Evolutionary conservation across 345 rosid species (phyloP), one percentile per base, ranked within the genome.

Genomic region (Brassica napus): DNA sequence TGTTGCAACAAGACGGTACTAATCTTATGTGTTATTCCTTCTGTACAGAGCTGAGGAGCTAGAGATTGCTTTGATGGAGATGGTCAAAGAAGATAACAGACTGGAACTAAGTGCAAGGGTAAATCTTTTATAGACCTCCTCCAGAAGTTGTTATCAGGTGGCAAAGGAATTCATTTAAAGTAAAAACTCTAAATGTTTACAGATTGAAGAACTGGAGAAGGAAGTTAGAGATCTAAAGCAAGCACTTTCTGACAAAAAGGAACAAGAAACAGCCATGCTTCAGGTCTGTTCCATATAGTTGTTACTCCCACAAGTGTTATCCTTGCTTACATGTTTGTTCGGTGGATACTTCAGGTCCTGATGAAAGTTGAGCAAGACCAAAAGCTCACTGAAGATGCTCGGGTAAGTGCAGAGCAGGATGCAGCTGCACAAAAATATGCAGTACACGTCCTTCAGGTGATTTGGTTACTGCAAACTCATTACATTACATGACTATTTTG

Each of bases 41-140:
- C 71, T 84, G 69, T 37, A 52, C 81, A 94, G 99, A 79, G 89
- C 98, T n/a, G 99, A 95, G 81, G 99, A 93, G 89, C 81, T 95
- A 82, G 98, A 95, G 89, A 88, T 92, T 69, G 99, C 98, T 32
- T 85, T 93, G 52, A 85, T 90, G 89, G 99, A 95, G 87, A 87
- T 93, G 88, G 96, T 91, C 77, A 89, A 89, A 87, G 87, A 85
- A 86, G 99, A 95, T 77, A 95, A 95, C 79, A 86, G 94, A 71
- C 86, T 83, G 6, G 79, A 85, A 85, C 73, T 93, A 87, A 89
- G 87, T 82, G 97, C 98, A 71, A 75, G 77, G 98, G 99, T 95
- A 86, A 14, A 63, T 65, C 52, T 60, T 5, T 52, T 5, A 1
- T 54, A 26, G 65, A 71, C 61, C 69, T 55, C 32, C 18, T 71